phyloP scores from a whole-genome alignment of 1,284 basidiomycete species.

The Cutaneotrichosporon mucoides region DNA sequence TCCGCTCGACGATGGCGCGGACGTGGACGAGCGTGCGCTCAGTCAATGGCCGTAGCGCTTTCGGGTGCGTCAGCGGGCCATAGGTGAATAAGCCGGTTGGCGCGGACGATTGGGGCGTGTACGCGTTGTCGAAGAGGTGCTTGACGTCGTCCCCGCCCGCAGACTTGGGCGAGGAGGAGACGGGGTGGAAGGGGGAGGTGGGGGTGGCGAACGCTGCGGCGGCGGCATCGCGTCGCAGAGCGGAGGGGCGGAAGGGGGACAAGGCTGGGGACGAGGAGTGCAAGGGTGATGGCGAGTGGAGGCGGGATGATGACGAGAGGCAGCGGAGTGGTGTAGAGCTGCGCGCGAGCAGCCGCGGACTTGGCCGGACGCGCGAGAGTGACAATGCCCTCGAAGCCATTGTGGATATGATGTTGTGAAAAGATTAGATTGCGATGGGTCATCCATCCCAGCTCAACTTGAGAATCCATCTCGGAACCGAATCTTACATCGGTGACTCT shows the following conservation, averaged over 20 bases:
- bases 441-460: background rate
- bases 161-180: background rate
- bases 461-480: background rate
- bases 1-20: constrained; percentile 48
- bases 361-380: background rate
- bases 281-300: background rate
- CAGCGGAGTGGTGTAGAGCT: background rate
- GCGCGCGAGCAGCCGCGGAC: background rate
- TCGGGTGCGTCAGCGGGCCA: constrained; percentile 35
- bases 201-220: background rate
- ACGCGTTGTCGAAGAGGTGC: constrained; percentile 13
- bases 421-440: background rate
- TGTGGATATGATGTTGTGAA: background rate
- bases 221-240: background rate
- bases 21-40: constrained; percentile 41
- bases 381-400: background rate
- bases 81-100: constrained; percentile 43
- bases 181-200: background rate
- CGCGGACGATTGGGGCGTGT: constrained; percentile 10
- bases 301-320: background rate
- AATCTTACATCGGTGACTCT: background rate
- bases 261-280: background rate
- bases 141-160: constrained; percentile 8
- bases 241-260: background rate
- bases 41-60: constrained; percentile 36